Percentiles rank a stretch among this genome's conserved stretches.
These are phyloP conservation scores for Luffa acutangula DNA, from an alignment of 306 rosid species.

Conservation along the genomic window DNA sequence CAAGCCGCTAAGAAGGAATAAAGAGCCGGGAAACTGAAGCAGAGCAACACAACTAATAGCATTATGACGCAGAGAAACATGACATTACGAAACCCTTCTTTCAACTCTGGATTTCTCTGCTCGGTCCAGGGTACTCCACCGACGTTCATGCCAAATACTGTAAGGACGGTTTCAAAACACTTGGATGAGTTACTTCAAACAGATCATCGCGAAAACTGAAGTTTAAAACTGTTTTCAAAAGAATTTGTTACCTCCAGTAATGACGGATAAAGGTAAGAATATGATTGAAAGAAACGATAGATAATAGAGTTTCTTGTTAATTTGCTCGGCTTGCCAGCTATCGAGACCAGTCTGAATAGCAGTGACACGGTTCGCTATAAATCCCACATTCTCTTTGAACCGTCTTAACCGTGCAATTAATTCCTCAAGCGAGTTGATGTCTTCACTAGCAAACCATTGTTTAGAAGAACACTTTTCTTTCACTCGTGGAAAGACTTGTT, in stretches of 20 bases:
- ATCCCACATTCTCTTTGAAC: slow-evolving; percentile 89
- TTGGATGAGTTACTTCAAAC: not conserved
- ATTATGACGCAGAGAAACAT: slow-evolving; percentile 49
- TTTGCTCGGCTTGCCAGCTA: slow-evolving; percentile 94
- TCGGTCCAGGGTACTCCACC: slow-evolving; percentile 98
- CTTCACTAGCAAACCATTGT: slow-evolving; percentile 67
- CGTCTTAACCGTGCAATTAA: slow-evolving; percentile 72
- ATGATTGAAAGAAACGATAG: slow-evolving; percentile 81
- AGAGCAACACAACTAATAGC: slow-evolving; percentile 56
- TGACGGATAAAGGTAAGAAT: slow-evolving; percentile 82
- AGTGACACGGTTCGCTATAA: slow-evolving; percentile 74
- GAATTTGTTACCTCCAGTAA: slow-evolving; percentile 62
- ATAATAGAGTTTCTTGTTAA: slow-evolving; percentile 81
- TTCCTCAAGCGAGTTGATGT: slow-evolving; percentile 66
- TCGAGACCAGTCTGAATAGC: slow-evolving; percentile 92
- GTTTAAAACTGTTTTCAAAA: not conserved
- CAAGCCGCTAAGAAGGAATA: slow-evolving; percentile 43
- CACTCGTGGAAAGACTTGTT: slow-evolving; percentile 87
- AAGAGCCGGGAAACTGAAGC: slow-evolving; percentile 72
- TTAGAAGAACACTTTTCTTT: slow-evolving; percentile 84
- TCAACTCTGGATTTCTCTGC: slow-evolving; percentile 37
- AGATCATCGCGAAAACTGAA: not conserved
- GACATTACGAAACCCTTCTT: slow-evolving; percentile 78
- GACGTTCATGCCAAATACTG: slow-evolving; percentile 98
- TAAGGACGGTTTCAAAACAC: not conserved